Percentiles rank a stretch among this genome's conserved stretches.
These are phyloP conservation scores for Penicillium herquei DNA, from an alignment of 495 filamentous ascomycete genomes.

Conservation along the genomic window DNA sequence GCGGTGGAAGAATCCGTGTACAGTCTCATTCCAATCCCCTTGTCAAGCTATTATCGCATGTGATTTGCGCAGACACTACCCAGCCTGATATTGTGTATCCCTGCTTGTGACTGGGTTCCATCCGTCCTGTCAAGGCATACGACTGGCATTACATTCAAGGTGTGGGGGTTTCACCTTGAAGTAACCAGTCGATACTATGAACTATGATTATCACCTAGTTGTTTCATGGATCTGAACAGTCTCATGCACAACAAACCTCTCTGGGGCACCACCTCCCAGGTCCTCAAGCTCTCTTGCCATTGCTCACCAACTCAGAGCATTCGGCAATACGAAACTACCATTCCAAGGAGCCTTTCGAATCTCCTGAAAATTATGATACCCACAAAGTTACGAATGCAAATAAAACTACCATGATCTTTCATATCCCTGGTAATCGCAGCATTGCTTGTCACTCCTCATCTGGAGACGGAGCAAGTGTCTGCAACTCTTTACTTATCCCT, in stretches of 20 bases:
- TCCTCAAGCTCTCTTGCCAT: no score
- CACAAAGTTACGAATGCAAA: constrained; percentile 17
- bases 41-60: not conserved
- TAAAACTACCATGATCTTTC: not conserved
- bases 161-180: no score
- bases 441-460: not conserved
- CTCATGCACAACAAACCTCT: no score
- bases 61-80: not conserved
- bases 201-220: no score
- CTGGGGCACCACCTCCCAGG: no score
- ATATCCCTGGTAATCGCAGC: not conserved
- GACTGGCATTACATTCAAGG: no score
- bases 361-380: constrained; percentile 12
- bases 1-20: not conserved
- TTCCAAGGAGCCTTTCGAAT: not conserved
- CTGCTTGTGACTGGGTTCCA: no score
- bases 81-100: not conserved
- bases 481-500: not conserved
- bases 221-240: no score
- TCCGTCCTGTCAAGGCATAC: no score
- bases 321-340: not conserved
- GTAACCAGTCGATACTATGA: no score
- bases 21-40: not conserved
- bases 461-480: not conserved
- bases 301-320: not conserved